These are phyloP conservation scores for Macrophomina phaseolina DNA, from an alignment of 2,329 filamentous ascomycete genomes.

Conservation along the genomic window DNA sequence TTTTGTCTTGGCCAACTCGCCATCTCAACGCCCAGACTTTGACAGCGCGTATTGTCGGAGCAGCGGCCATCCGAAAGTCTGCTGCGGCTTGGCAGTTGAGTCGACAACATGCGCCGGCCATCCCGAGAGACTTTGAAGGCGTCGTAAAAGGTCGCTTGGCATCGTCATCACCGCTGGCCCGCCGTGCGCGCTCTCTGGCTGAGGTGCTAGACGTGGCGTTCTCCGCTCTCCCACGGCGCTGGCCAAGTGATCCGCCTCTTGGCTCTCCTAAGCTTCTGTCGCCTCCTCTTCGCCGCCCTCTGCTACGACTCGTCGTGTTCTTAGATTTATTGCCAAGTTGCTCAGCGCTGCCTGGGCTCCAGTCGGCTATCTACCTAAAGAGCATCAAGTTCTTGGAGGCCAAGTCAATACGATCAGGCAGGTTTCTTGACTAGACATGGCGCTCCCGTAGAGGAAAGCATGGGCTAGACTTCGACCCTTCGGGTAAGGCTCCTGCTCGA, in stretches of 20 bases:
- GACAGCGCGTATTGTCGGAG: neutral
- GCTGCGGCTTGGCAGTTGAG: neutral
- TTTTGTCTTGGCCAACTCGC: neutral
- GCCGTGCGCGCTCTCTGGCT: neutral
- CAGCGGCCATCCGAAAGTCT: neutral
- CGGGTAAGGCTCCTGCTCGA: neutral
- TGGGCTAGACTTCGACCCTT: neutral
- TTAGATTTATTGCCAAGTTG: neutral
- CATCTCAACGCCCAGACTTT: neutral
- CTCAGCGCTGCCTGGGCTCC: neutral
- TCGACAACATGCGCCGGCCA: neutral
- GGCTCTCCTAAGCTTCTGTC: constrained; percentile 4
- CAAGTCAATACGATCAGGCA: neutral
- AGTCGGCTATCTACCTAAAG: neutral
- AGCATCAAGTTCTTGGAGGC: neutral
- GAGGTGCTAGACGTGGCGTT: neutral
- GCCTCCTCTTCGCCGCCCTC: neutral
- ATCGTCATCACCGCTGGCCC: neutral
- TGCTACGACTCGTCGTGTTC: neutral
- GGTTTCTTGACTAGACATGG: neutral
- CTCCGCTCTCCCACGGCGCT: neutral
- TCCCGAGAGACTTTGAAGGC: neutral
- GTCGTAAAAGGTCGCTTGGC: neutral
- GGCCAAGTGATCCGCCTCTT: constrained; percentile 6
- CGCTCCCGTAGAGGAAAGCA: neutral